phyloP scores from a whole-genome alignment of 495 filamentous ascomycete species.

The Hyaloscypha hepaticicola region DNA sequence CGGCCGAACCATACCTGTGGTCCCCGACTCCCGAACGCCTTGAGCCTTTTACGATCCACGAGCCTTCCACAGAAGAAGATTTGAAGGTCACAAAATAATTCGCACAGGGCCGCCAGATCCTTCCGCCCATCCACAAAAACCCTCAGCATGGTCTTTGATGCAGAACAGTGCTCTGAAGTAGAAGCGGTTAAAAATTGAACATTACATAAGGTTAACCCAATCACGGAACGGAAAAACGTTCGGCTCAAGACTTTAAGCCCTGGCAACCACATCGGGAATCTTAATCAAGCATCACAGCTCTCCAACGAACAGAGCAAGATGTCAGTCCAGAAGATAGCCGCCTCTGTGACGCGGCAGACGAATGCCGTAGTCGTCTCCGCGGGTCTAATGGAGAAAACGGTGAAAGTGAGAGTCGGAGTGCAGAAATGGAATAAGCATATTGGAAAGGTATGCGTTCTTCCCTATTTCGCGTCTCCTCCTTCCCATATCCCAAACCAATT shows the following conservation, averaged over 20 bases:
- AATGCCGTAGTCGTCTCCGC: constrained; percentile 65
- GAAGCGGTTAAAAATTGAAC: too few species aligned
- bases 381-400: constrained; percentile 67
- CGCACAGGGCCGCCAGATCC: too few species aligned
- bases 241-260: constrained; percentile 1
- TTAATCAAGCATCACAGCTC: not conserved
- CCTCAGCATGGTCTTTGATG: too few species aligned
- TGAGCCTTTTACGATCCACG: too few species aligned
- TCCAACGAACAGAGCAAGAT: not conserved
- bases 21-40: too few species aligned
- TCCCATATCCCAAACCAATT: constrained; percentile 10
- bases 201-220: too few species aligned
- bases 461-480: constrained; percentile 1
- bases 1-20: too few species aligned
- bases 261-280: not conserved
- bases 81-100: too few species aligned
- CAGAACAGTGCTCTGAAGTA: too few species aligned
- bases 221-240: constrained; percentile 20
- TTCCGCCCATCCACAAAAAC: too few species aligned
- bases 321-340: constrained; percentile 18
- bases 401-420: constrained; percentile 63
- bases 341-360: constrained; percentile 26
- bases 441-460: constrained; percentile 47
- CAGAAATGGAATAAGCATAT: constrained; percentile 60
- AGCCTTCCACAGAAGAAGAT: too few species aligned